Percentiles rank a stretch among this genome's conserved stretches.
Conservation (phyloP, 257 asterid genomes). For the Solanum peruvianum region DNA sequence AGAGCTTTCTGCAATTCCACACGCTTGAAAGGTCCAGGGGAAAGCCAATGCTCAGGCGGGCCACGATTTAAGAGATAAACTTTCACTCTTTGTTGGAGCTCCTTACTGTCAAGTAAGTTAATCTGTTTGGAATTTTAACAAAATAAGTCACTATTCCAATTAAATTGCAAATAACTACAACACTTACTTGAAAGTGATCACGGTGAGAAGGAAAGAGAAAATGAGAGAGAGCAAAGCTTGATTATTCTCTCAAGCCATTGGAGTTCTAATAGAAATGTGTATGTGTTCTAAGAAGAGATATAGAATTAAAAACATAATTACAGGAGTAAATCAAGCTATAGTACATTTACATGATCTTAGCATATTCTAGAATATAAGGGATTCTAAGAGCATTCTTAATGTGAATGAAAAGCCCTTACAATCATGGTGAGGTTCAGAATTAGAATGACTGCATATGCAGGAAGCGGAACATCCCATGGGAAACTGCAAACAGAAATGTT, state of each 20-base stretch:
- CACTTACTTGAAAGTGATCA: neutral
- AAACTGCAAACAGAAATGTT: neutral
- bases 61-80: conserved; percentile 66
- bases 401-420: neutral
- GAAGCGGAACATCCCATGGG: neutral
- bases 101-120: conserved; percentile 82
- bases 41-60: conserved; percentile 93
- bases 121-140: conserved; percentile 28
- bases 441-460: neutral
- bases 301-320: neutral
- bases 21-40: conserved; percentile 77
- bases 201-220: neutral
- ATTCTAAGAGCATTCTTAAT: neutral
- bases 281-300: neutral
- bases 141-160: neutral
- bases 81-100: conserved; percentile 85
- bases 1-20: conserved; percentile 81
- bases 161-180: neutral
- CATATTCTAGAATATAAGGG: neutral
- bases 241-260: neutral
- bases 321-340: neutral
- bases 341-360: neutral
- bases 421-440: neutral
- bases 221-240: neutral
- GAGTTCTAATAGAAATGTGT: neutral